Conservation (phyloP, 306 rosid species). For the Sphenostylis stenocarpa region DNA sequence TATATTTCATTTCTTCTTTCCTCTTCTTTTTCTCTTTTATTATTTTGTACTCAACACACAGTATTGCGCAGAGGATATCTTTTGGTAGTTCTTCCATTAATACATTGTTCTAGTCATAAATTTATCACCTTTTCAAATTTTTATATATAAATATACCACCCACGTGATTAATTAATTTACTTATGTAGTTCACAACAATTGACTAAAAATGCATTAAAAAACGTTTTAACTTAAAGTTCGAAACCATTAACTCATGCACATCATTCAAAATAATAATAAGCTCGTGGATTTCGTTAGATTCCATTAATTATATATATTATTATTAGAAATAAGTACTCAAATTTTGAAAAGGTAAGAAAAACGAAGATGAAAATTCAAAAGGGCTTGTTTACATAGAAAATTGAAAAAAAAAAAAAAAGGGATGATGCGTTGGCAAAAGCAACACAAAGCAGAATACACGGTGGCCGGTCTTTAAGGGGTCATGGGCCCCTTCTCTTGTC, state of each 20-base stretch:
- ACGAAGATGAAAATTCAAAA: background rate
- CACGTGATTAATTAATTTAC: background rate
- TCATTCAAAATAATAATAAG: background rate
- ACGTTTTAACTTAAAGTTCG: background rate
- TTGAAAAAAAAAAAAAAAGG: constrained; percentile 3
- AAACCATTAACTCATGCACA: background rate
- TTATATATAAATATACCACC: background rate
- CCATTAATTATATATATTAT: background rate
- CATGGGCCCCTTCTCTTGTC: constrained; percentile 20
- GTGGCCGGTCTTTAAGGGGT: background rate
- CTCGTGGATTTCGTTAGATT: background rate
- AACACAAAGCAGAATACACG: background rate
- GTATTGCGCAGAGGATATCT: background rate
- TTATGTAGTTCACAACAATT: background rate
- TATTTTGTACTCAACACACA: background rate
- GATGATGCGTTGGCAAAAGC: background rate
- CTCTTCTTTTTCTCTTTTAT: background rate
- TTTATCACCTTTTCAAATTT: background rate
- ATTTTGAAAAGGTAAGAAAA: background rate
- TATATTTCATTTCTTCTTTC: background rate
- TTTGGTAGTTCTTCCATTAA: background rate
- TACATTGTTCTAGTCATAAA: background rate
- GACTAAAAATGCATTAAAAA: background rate
- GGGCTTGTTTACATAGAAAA: background rate
- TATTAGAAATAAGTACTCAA: background rate